Evolutionary conservation across 148 eudicot species (phyloP).

Genomic region (Talinum fruticosum): DNA sequence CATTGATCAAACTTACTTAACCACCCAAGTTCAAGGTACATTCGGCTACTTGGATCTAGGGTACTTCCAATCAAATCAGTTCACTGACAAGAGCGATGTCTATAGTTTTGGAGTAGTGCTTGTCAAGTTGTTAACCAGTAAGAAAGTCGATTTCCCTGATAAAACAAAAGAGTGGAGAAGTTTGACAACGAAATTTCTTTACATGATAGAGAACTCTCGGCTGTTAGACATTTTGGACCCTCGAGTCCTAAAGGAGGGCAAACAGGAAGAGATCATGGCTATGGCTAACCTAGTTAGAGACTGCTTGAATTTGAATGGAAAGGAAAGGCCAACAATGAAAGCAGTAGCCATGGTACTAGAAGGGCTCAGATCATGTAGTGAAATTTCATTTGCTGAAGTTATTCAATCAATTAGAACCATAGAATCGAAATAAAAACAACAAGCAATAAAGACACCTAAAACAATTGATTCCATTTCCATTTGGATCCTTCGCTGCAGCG

Average conservation of each 20-base stretch:
- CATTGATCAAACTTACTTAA: slow-evolving; percentile 24
- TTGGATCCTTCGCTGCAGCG: too few species aligned
- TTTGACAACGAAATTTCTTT: slow-evolving; percentile 24
- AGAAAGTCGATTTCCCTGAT: slow-evolving; percentile 24
- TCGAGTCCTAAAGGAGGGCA: slow-evolving; percentile 21
- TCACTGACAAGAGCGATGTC: slow-evolving; percentile 35
- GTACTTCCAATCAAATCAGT: slow-evolving; percentile 30
- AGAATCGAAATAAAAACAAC: too few species aligned
- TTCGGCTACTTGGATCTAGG: slow-evolving; percentile 37
- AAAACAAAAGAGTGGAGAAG: slow-evolving; percentile 25
- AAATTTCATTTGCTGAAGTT: too few species aligned
- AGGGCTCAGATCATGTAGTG: not conserved
- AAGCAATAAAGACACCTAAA: too few species aligned
- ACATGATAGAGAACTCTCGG: slow-evolving; percentile 14
- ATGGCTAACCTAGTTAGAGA: slow-evolving; percentile 21
- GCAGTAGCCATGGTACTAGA: slow-evolving; percentile 22
- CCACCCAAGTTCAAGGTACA: slow-evolving; percentile 29
- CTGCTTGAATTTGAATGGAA: slow-evolving; percentile 31
- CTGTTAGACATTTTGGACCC: slow-evolving; percentile 21
- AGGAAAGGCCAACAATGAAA: slow-evolving; percentile 36
- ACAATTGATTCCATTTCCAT: too few species aligned
- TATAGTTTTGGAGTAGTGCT: slow-evolving; percentile 39
- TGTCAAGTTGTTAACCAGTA: slow-evolving; percentile 31
- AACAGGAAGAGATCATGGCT: slow-evolving; percentile 9
- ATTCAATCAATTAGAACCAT: too few species aligned